phyloP scores from a whole-genome alignment of 495 filamentous ascomycete species.

The Penicillium atrosanguineum region DNA sequence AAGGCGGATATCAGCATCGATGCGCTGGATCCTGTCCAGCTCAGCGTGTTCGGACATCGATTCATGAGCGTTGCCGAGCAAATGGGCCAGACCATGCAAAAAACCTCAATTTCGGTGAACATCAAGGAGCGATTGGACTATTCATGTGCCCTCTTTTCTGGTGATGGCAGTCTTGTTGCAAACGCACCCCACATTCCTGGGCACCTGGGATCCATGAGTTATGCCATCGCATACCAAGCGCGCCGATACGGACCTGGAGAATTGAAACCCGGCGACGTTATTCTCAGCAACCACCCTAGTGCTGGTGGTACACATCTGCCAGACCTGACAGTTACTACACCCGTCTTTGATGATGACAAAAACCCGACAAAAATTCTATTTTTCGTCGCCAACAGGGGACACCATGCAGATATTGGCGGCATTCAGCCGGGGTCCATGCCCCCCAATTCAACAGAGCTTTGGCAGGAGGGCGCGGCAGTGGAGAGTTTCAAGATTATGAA shows the following conservation, averaged over 20 bases:
- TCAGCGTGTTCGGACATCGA: conserved; percentile 84
- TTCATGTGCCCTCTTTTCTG: conserved; percentile 85
- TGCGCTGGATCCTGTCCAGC: conserved; percentile 68
- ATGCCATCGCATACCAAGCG: conserved; percentile 80
- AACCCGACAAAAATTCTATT: conserved; percentile 67
- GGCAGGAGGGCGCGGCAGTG: conserved; percentile 86
- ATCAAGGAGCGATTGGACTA: conserved; percentile 93
- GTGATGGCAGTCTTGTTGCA: conserved; percentile 74
- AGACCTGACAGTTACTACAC: conserved; percentile 86
- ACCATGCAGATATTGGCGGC: conserved; percentile 82
- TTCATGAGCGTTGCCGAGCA: conserved; percentile 97
- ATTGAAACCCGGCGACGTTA: conserved; percentile 80
- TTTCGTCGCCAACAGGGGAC: conserved; percentile 83
- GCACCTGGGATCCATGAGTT: conserved; percentile 84
- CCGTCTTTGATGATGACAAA: conserved; percentile 69
- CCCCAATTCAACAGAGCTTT: conserved; percentile 81
- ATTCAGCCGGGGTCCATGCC: conserved; percentile 93
- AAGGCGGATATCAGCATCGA: conserved; percentile 53
- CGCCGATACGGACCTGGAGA: conserved; percentile 76
- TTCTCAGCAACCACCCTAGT: conserved; percentile 88
- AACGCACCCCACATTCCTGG: conserved; percentile 82
- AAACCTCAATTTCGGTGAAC: conserved; percentile 87
- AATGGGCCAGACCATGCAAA: conserved; percentile 86
- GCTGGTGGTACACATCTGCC: conserved; percentile 76
- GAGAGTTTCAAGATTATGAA: conserved; percentile 84